Evolutionary conservation across 306 rosid species (phyloP).

Genomic region (Ammopiptanthus mongolicus): DNA sequence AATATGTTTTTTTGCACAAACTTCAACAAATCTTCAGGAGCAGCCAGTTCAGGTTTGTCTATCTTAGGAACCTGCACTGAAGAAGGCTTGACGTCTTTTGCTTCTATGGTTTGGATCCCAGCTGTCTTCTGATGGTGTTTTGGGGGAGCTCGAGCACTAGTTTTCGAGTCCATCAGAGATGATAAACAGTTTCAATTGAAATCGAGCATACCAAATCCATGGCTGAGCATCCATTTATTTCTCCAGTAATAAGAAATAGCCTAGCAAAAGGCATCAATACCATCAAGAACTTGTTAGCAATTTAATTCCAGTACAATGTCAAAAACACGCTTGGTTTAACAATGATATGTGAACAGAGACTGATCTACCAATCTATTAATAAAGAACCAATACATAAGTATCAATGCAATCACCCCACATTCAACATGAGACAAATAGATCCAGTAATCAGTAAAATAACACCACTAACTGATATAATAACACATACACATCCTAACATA

Average conservation of each 20-base stretch:
- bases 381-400: neutral
- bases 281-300: slow-evolving; percentile 19
- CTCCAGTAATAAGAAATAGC: slow-evolving; percentile 13
- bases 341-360: neutral
- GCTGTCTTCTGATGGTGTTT: slow-evolving; percentile 43
- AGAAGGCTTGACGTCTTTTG: slow-evolving; percentile 40
- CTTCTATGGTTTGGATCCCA: slow-evolving; percentile 42
- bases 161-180: slow-evolving; percentile 68
- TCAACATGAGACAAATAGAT: slow-evolving; percentile 20
- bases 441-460: slow-evolving; percentile 19
- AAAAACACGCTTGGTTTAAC: neutral
- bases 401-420: neutral
- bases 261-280: slow-evolving; percentile 26
- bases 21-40: slow-evolving; percentile 36
- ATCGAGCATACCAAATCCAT: slow-evolving; percentile 39
- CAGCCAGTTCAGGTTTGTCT: slow-evolving; percentile 39
- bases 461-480: neutral
- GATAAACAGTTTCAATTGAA: slow-evolving; percentile 15
- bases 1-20: slow-evolving; percentile 29
- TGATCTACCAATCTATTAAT: slow-evolving; percentile 1
- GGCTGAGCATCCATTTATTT: slow-evolving; percentile 28
- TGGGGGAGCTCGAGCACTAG: slow-evolving; percentile 42
- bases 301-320: neutral
- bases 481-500: neutral
- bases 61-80: slow-evolving; percentile 28